phyloP scores from a whole-genome alignment of 257 asterid genomes.

The Fraxinus quadrangulata region DNA sequence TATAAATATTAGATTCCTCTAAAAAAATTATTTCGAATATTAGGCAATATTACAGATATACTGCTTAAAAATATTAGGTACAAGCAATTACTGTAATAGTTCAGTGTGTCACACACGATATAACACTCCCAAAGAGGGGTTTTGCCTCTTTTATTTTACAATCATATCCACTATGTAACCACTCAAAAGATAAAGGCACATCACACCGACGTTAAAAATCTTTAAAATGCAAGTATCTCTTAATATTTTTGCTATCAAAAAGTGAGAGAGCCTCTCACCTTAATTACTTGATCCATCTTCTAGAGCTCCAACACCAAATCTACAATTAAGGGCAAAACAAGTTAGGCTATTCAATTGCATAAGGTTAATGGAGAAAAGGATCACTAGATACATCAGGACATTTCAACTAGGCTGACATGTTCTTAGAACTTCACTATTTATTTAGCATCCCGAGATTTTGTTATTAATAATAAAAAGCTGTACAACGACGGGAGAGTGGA shows the following conservation, averaged over 20 bases:
- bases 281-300: constrained; percentile 26
- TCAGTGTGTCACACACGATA: background rate
- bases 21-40: background rate
- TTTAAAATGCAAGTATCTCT: constrained; percentile 23
- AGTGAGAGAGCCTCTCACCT: constrained; percentile 21
- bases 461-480: no score
- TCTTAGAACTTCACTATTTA: no score
- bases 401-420: background rate
- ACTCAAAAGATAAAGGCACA: constrained; percentile 29
- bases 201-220: constrained; percentile 25
- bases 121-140: constrained; percentile 10
- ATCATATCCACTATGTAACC: constrained; percentile 26
- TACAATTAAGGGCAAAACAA: constrained; percentile 40
- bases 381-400: no score
- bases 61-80: background rate
- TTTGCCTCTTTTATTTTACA: constrained; percentile 34
- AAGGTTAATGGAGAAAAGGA: background rate
- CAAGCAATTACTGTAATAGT: background rate
- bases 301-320: constrained; percentile 95
- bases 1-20: background rate
- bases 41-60: background rate
- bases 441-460: no score
- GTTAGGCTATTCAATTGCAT: background rate
- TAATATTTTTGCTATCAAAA: constrained; percentile 10
- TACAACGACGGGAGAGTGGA: background rate